Base-by-base conservation (phyloP, 1,284 basidiomycete genomes). In the Exsudoporus floridanus region DNA sequence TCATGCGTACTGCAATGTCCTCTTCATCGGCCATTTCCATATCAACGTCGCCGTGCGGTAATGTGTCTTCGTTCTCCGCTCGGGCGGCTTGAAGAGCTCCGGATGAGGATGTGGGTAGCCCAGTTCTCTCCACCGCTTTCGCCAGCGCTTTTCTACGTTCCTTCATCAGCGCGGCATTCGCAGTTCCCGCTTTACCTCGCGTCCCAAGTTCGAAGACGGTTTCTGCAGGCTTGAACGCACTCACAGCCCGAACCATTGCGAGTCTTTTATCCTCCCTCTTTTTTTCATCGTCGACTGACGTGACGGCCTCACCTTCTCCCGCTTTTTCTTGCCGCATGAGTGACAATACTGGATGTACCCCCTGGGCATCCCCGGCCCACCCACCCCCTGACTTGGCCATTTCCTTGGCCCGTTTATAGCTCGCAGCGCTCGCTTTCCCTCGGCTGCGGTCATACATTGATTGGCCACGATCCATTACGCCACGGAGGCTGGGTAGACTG, bases 391-490 rank as follows among this genome's bases (percentile, higher is more conserved):
- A 82, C 63, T 90, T 90, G 54, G 82, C 77, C 78, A 97, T 90
- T 51, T 88, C 87, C 70, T 98, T 99, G 7, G 95, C 88, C 10
- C 94, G 83, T 58, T 88, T 84, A 74, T 98, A 92, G 60, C 88
- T 90, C 50, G 88, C 86, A 18, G 85, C 80, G 60, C 87, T 90
- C 4, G 96, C 95, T 67, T 96, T 97, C 30, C 88, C 87, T 65
- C 93, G 88, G 54, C 92, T 94, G 28, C 94, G 86, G 65, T 97
- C 94, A 69, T 97, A 99, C 91, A 98, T 92, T 7, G 81, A 77
- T 59, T 98, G 94, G 0, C 95, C 96, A 47, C 92, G 85, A 52
- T 81, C 78, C 83, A 97, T 96, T 48, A 99, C 93, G 9, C 84
- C 82, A n/a, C 88, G 79, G 21, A 98, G 73, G n/a, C 80, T 76